Conservation (phyloP, 768 basidiomycete genomes). For the Lactifluus pinguis region DNA sequence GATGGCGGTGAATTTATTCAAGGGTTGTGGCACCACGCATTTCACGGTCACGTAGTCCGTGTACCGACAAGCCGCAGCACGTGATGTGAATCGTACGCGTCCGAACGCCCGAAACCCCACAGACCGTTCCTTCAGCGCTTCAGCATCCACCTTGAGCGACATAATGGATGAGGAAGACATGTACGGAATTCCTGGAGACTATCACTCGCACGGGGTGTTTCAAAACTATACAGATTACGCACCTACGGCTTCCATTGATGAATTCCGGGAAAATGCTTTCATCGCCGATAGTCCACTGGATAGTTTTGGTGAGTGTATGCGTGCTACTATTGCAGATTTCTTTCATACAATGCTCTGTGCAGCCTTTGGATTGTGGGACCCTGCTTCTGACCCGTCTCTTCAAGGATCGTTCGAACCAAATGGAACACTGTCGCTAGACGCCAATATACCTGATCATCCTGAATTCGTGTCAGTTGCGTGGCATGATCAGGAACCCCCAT, state of each 20-base stretch:
- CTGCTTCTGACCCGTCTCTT: neutral
- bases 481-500: neutral
- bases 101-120: neutral
- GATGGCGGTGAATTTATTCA: neutral
- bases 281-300: neutral
- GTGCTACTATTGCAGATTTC: neutral
- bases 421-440: neutral
- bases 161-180: slow-evolving; percentile 6
- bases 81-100: slow-evolving; percentile 16
- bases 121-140: neutral
- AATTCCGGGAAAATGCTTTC: neutral
- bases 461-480: neutral
- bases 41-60: neutral
- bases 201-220: neutral
- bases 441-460: neutral
- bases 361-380: neutral
- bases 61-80: slow-evolving; percentile 1
- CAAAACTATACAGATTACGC: neutral
- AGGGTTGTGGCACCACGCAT: too few relatives aligned
- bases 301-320: slow-evolving; percentile 9
- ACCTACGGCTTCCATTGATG: neutral
- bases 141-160: neutral
- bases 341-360: neutral
- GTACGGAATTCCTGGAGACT: slow-evolving; percentile 2
- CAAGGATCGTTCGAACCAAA: neutral